phyloP scores from a whole-genome alignment of 1,139 yeast genomes.

The Geotrichum citri-aurantii region DNA sequence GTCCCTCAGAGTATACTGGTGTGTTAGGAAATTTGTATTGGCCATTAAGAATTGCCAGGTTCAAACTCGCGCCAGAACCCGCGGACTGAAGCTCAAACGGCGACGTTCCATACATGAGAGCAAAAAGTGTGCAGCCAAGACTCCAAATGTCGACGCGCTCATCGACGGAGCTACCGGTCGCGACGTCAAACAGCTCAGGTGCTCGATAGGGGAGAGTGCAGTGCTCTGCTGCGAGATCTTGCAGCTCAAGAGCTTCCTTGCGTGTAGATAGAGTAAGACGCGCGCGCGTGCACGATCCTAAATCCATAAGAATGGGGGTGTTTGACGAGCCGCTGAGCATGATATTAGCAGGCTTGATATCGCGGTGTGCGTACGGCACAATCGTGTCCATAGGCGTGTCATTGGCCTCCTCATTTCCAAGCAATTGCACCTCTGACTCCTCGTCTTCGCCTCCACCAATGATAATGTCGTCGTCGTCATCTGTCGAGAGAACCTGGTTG shows the following conservation, averaged over 20 bases:
- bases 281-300: conserved; percentile 75
- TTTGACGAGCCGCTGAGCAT: conserved; percentile 69
- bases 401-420: conserved; percentile 31
- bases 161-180: conserved; percentile 54
- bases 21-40: conserved; percentile 57
- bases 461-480: conserved; percentile 19
- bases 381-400: conserved; percentile 49
- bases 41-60: conserved; percentile 70
- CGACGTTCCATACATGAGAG: conserved; percentile 69
- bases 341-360: conserved; percentile 82
- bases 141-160: conserved; percentile 89
- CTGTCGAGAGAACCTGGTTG: background rate
- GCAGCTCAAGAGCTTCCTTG: conserved; percentile 67
- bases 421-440: conserved; percentile 25
- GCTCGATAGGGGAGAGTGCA: conserved; percentile 86
- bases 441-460: conserved; percentile 11
- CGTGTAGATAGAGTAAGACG: conserved; percentile 50
- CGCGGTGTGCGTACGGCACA: conserved; percentile 77
- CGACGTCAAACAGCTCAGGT: conserved; percentile 80
- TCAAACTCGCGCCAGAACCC: conserved; percentile 75
- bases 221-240: conserved; percentile 78
- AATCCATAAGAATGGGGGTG: conserved; percentile 69
- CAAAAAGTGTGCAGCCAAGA: conserved; percentile 74
- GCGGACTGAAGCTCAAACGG: conserved; percentile 85
- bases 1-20: conserved; percentile 49